A percentile compares a stretch with the other conserved stretches of the same genome.
phyloP scores from a whole-genome alignment of 139 green algal species.

The Gonium pectorale region DNA sequence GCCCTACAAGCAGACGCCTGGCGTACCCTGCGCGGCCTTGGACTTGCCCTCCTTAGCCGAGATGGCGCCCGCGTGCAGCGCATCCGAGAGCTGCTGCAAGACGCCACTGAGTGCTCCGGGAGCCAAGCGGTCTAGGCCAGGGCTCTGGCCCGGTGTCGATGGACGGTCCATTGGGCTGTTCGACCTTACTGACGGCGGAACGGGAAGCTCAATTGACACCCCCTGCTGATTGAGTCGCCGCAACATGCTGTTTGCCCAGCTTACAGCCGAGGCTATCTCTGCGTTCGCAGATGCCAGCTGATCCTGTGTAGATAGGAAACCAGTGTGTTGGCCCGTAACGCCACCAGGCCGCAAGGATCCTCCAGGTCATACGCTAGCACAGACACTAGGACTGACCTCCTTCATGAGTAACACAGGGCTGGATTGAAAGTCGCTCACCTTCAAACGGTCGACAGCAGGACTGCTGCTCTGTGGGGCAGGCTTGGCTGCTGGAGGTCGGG shows the following conservation, averaged over 20 bases:
- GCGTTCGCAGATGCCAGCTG: slow-evolving; percentile 48
- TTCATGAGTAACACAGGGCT: not conserved
- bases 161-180: too few species aligned
- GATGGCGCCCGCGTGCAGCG: slow-evolving; percentile 6
- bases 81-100: slow-evolving; percentile 15
- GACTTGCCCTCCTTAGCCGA: too few species aligned
- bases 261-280: slow-evolving; percentile 42
- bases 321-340: too few species aligned
- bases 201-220: too few species aligned
- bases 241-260: slow-evolving; percentile 43
- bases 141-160: too few species aligned
- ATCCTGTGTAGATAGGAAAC: slow-evolving; percentile 20
- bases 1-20: too few species aligned
- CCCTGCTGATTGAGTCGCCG: slow-evolving; percentile 13
- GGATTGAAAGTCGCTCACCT: not conserved
- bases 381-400: too few species aligned
- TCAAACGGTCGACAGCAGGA: not conserved
- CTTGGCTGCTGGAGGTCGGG: not conserved
- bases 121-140: too few species aligned
- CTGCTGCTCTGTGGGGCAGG: not conserved
- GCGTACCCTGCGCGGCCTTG: too few species aligned
- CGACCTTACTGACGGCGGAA: too few species aligned
- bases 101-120: not conserved
- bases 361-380: too few species aligned
- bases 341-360: too few species aligned